Evolutionary conservation across 169 alveolate genomes (phyloP).

Genomic region (Eimeria acervulina): DNA sequence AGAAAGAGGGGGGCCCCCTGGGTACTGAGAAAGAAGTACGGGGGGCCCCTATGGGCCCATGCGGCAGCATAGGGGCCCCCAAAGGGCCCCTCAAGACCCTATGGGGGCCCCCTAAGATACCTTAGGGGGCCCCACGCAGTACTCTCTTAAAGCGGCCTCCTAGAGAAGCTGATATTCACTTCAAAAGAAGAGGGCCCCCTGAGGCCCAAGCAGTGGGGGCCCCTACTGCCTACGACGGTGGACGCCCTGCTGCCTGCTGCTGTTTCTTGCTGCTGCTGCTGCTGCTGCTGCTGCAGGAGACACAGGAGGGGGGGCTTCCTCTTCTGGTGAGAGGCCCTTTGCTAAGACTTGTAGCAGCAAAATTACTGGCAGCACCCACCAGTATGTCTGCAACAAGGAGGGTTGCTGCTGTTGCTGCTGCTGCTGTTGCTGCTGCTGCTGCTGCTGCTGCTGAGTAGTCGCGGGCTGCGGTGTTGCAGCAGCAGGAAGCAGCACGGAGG

Average conservation of each 20-base stretch:
- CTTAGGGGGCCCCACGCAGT: conserved; percentile 7
- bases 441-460: not conserved
- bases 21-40: not conserved
- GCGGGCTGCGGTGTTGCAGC: conserved; percentile 11
- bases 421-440: conserved; percentile 52
- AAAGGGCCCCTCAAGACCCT: not conserved
- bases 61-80: not conserved
- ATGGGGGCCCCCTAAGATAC: not conserved
- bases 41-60: too few relatives aligned
- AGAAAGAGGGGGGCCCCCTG: not conserved
- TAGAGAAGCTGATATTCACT: too few relatives aligned
- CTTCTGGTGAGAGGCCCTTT: not conserved
- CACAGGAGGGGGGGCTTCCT: not conserved
- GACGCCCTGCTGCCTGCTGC: conserved; percentile 44
- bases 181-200: too few relatives aligned
- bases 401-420: conserved; percentile 49
- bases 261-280: not conserved
- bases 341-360: not conserved
- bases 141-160: too few relatives aligned
- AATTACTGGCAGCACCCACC: conserved; percentile 40
- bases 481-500: conserved; percentile 27
- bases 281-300: conserved; percentile 35
- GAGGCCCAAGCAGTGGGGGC: not conserved
- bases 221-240: not conserved
- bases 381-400: conserved; percentile 28